These are phyloP conservation scores for Ricinus communis DNA, from an alignment of 345 rosid genomes.

Conservation along the genomic window DNA sequence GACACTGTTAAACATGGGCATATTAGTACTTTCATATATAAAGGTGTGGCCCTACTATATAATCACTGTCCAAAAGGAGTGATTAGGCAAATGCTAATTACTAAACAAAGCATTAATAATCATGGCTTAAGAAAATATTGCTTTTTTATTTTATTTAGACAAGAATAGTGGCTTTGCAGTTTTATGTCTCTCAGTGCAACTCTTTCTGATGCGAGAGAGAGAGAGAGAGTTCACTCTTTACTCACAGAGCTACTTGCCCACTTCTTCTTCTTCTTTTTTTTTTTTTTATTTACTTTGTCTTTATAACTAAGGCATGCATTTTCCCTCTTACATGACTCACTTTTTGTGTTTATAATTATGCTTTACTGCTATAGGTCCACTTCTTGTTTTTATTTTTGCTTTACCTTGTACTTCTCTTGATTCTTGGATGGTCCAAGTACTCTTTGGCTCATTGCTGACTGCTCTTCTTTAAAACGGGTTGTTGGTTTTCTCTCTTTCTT, in stretches of 20 bases:
- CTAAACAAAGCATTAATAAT: conserved; percentile 10
- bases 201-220: conserved; percentile 21
- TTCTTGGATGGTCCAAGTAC: conserved; percentile 24
- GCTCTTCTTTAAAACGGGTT: conserved; percentile 25
- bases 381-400: conserved; percentile 23
- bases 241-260: not conserved
- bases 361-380: conserved; percentile 33
- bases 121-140: conserved; percentile 26
- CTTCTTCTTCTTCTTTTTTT: no score
- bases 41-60: not conserved
- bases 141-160: conserved; percentile 17
- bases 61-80: not conserved
- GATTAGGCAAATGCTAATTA: not conserved
- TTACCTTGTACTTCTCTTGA: conserved; percentile 28
- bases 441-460: conserved; percentile 29
- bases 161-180: conserved; percentile 41
- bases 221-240: conserved; percentile 12
- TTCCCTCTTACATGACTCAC: conserved; percentile 19
- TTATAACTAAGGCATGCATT: conserved; percentile 32
- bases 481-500: conserved; percentile 15
- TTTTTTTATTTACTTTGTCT: conserved; percentile 12
- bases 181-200: conserved; percentile 36
- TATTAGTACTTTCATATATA: conserved; percentile 20
- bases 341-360: conserved; percentile 32
- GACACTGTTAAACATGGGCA: not conserved